Evolutionary conservation across 306 rosid genomes (phyloP), one percentile per base, ranked within the genome.

Genomic region (Cyclanthera cordifolia): DNA sequence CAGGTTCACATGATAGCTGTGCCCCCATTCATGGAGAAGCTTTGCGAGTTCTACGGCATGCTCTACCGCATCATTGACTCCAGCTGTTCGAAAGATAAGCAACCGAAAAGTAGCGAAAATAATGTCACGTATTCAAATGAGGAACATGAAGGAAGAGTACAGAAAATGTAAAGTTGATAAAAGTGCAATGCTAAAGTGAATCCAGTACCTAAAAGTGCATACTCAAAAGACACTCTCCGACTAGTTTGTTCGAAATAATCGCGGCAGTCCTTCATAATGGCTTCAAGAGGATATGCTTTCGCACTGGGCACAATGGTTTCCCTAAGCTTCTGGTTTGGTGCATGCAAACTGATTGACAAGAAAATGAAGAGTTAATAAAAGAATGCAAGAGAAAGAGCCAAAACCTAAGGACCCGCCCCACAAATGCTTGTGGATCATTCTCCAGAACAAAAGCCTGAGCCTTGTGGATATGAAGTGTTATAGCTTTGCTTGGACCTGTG

Each of bases 291-390:
- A 52, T 93, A 93, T 43, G 98, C 81, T 80, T 93, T 93, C 3
- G 98, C 96, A 76, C 98, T 93, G 24, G 98, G 98, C 74, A 93
- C 98, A 71, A 93, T 86, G 30, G 84, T 53, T 78, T 93, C 98
- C 80, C 98, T 86, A 51, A 93, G 95, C 76, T 87, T 87, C 85
- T 93, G 98, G 83, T 89, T 93, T 51, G 98, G 88, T 75, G 98
- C 98, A 77, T 93, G 98, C 56, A 93, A 77, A 82, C 98, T 93
- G 88, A 75, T 67, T 59, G 66, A 64, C 9, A 61, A 61, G 8
- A 72, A 53, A 77, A 76, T 25, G 25, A 49, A 46, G 30, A 50
- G 34, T 64, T 64, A 21, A 64, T 63, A 17, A 34, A 69, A 65
- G 53, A 24, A 49, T 3, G 0, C 16, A 1, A n/a, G 1, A 28